These are phyloP conservation scores for Gloeostereum incarnatum DNA, from an alignment of 768 basidiomycete species.

Conservation along the genomic window DNA sequence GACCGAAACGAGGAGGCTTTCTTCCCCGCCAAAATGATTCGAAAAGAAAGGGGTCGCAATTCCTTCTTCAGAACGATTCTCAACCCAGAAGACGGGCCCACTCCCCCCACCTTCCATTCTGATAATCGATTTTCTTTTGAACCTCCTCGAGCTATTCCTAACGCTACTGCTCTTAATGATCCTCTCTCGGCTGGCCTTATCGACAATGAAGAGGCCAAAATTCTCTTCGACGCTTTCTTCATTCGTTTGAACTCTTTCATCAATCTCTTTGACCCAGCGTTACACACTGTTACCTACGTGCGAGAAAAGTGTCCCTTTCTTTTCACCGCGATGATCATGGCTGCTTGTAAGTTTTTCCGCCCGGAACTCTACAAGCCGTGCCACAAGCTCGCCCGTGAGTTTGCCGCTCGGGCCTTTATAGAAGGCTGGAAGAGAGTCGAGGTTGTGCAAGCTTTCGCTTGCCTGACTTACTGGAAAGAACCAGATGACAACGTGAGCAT, in stretches of 20 bases:
- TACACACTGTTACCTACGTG: slow-evolving; percentile 76
- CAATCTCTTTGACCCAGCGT: slow-evolving; percentile 79
- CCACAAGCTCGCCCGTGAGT: slow-evolving; percentile 63
- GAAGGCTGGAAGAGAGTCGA: slow-evolving; percentile 78
- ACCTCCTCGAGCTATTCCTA: slow-evolving; percentile 25
- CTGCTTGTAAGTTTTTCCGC: slow-evolving; percentile 77
- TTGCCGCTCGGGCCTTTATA: slow-evolving; percentile 70
- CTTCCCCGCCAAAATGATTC: slow-evolving; percentile 69
- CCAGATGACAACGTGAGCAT: slow-evolving; percentile 68
- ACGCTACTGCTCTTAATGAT: slow-evolving; percentile 39
- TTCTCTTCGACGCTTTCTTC: slow-evolving; percentile 73
- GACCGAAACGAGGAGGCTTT: slow-evolving; percentile 55
- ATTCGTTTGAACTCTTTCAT: slow-evolving; percentile 83
- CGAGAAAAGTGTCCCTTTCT: slow-evolving; percentile 75
- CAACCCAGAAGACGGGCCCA: slow-evolving; percentile 51
- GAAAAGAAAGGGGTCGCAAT: slow-evolving; percentile 58
- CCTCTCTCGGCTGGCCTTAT: slow-evolving; percentile 68
- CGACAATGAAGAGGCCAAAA: slow-evolving; percentile 57
- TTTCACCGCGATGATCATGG: slow-evolving; percentile 79
- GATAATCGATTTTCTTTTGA: slow-evolving; percentile 28
- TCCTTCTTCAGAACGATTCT: slow-evolving; percentile 82
- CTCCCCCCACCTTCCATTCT: slow-evolving; percentile 19
- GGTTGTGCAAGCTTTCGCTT: slow-evolving; percentile 83
- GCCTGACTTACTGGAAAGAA: slow-evolving; percentile 85
- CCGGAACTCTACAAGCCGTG: slow-evolving; percentile 58